Evolutionary conservation across 208 protist species (phyloP).

Genomic region (Wallacemonas collosoma): DNA sequence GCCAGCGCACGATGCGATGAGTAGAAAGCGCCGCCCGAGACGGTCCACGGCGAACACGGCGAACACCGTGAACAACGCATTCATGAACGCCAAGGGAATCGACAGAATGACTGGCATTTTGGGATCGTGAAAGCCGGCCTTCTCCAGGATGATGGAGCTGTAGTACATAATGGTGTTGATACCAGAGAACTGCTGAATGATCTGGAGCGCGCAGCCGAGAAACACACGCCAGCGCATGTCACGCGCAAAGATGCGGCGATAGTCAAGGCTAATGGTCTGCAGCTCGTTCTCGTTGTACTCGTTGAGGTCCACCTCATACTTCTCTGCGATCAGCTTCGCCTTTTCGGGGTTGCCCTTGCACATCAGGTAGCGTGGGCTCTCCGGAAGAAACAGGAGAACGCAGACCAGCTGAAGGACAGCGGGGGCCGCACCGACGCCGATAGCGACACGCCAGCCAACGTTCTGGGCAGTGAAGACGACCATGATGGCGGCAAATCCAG

Average conservation of each 20-base stretch:
- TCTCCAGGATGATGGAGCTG: constrained; percentile 85
- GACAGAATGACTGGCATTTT: constrained; percentile 84
- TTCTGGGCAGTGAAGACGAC: constrained; percentile 71
- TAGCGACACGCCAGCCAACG: constrained; percentile 89
- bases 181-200: constrained; percentile 91
- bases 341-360: constrained; percentile 43
- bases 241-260: constrained; percentile 47
- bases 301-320: constrained; percentile 69
- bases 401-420: constrained; percentile 83
- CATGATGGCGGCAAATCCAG: constrained; percentile 66
- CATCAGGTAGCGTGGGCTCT: constrained; percentile 88
- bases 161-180: constrained; percentile 96
- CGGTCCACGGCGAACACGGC: constrained; percentile 84
- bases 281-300: constrained; percentile 43
- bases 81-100: constrained; percentile 87
- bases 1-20: constrained; percentile 73
- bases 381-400: constrained; percentile 80
- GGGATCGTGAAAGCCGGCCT: constrained; percentile 73
- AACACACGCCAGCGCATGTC: constrained; percentile 73
- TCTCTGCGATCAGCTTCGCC: constrained; percentile 50
- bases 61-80: constrained; percentile 82
- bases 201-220: constrained; percentile 84
- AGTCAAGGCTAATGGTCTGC: constrained; percentile 55
- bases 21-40: constrained; percentile 67
- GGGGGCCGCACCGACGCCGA: constrained; percentile 81